Conservation (phyloP, 345 rosid genomes). For the Citrus mangshanensis region DNA sequence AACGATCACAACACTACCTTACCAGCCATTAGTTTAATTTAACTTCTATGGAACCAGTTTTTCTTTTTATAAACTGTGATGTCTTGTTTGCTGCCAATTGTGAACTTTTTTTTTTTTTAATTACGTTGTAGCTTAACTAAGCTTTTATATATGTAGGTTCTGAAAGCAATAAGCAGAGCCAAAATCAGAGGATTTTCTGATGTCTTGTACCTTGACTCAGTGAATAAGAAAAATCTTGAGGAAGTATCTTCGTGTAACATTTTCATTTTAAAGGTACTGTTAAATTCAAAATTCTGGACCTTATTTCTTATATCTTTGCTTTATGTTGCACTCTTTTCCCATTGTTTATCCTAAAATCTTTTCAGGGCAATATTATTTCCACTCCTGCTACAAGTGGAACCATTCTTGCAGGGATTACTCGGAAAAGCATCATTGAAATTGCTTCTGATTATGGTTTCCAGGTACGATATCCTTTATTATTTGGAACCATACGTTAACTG, state of each 20-base stretch:
- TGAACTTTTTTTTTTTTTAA: no score
- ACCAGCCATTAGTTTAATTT: not conserved
- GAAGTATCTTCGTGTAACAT: conserved; percentile 88
- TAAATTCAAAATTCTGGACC: not conserved
- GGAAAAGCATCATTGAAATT: conserved; percentile 70
- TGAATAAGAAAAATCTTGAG: conserved; percentile 55
- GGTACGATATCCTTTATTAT: conserved; percentile 40
- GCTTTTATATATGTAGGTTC: conserved; percentile 37
- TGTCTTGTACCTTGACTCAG: conserved; percentile 79
- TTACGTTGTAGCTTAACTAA: no score
- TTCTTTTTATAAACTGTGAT: no score
- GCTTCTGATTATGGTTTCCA: conserved; percentile 65
- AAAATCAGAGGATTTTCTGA: conserved; percentile 78
- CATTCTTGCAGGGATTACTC: conserved; percentile 70
- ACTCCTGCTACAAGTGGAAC: conserved; percentile 80
- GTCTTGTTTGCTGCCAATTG: no score
- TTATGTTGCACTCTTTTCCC: not conserved
- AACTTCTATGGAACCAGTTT: no score
- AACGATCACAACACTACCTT: not conserved
- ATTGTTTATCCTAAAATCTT: not conserved
- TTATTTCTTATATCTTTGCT: not conserved
- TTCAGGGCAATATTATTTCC: conserved; percentile 59
- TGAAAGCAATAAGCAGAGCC: conserved; percentile 61
- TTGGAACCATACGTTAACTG: not conserved
- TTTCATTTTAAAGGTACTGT: conserved; percentile 65